Percentiles rank a stretch among this genome's conserved stretches.
Conservation (phyloP, 495 filamentous ascomycete species). For the Podospora anserina region DNA sequence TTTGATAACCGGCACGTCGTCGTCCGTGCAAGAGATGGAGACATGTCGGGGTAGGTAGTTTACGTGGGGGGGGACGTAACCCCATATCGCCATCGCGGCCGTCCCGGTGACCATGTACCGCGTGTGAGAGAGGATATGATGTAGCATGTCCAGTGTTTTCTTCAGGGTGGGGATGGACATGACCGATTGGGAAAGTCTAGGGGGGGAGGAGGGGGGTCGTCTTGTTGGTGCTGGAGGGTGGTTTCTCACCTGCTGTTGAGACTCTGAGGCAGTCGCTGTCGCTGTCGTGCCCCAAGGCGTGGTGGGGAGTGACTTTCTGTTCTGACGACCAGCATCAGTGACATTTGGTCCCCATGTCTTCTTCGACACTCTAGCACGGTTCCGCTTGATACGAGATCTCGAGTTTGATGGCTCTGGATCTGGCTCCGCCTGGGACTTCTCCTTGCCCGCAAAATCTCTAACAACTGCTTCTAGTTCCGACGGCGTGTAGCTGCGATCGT, state of each 20-base stretch:
- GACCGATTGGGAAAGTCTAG: neutral
- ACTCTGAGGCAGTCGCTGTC: no score
- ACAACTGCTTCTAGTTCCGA: neutral
- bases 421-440: neutral
- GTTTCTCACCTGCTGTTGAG: neutral
- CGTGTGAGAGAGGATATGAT: neutral
- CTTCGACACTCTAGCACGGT: neutral
- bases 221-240: neutral
- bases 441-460: neutral
- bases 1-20: neutral
- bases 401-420: neutral
- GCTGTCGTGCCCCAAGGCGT: no score
- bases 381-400: neutral
- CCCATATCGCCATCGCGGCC: neutral
- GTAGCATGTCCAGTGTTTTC: neutral
- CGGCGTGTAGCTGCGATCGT: neutral
- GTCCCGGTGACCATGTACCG: neutral
- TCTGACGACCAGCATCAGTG: no score
- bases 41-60: neutral
- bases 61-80: neutral
- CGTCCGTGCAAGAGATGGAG: neutral
- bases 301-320: no score
- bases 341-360: neutral
- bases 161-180: neutral
- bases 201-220: neutral